Evolutionary conservation across 495 filamentous ascomycete species (phyloP).

Genomic region (Podospora pseudoanserina): DNA sequence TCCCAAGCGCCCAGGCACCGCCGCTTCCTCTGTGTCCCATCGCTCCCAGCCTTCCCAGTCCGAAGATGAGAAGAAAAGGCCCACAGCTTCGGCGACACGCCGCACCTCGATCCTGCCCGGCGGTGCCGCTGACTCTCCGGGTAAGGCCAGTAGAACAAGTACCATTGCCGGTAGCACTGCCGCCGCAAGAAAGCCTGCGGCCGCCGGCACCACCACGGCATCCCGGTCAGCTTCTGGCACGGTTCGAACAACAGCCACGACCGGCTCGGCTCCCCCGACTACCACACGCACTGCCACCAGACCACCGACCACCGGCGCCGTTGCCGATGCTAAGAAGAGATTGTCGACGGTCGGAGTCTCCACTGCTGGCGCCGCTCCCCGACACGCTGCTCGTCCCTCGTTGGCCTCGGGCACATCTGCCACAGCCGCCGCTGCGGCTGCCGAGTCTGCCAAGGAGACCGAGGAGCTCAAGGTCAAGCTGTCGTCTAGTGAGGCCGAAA

Average conservation of each 20-base stretch:
- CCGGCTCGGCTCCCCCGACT: slow-evolving; percentile 22
- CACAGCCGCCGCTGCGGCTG: slow-evolving; percentile 32
- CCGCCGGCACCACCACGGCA: slow-evolving; percentile 30
- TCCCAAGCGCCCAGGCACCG: slow-evolving; percentile 37
- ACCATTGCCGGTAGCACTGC: slow-evolving; percentile 35
- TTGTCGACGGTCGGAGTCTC: slow-evolving; percentile 40
- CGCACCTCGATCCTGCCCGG: slow-evolving; percentile 38
- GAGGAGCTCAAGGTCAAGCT: slow-evolving; percentile 53
- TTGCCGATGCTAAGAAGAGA: slow-evolving; percentile 48
- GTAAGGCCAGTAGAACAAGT: slow-evolving; percentile 34
- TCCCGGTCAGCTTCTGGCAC: slow-evolving; percentile 29
- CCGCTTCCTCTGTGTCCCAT: slow-evolving; percentile 34
- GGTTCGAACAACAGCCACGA: slow-evolving; percentile 27
- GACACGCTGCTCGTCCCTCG: slow-evolving; percentile 41
- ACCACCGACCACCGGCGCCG: slow-evolving; percentile 34
- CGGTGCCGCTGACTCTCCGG: slow-evolving; percentile 36
- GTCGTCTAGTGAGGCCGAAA: slow-evolving; percentile 42
- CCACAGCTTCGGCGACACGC: slow-evolving; percentile 31
- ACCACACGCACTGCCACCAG: slow-evolving; percentile 33
- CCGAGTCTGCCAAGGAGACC: slow-evolving; percentile 45
- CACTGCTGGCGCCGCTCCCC: slow-evolving; percentile 16
- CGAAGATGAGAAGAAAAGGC: slow-evolving; percentile 47
- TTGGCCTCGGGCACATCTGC: slow-evolving; percentile 30
- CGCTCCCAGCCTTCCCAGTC: slow-evolving; percentile 43
- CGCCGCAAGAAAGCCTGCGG: slow-evolving; percentile 39